A percentile compares a stretch with the other conserved stretches of the same genome.
phyloP scores from a whole-genome alignment of 2,329 filamentous ascomycete genomes.

The Diaporthe eres region DNA sequence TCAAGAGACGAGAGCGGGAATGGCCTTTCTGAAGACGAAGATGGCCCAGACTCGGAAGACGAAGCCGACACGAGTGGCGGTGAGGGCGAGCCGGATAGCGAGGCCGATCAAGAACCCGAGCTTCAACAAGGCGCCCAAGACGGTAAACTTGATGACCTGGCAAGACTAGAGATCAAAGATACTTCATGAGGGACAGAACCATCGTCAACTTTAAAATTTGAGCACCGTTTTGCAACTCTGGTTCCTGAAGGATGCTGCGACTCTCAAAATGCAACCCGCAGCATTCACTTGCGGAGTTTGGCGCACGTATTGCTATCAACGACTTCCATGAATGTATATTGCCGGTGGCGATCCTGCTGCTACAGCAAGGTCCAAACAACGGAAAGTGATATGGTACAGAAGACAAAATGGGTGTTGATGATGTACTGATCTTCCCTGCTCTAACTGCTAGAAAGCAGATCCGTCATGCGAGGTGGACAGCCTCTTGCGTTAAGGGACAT shows the following conservation, averaged over 20 bases:
- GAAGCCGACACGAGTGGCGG: slow-evolving; percentile 47
- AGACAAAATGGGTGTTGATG: slow-evolving; percentile 40
- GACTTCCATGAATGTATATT: slow-evolving; percentile 42
- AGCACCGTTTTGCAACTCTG: not conserved
- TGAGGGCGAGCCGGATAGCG: slow-evolving; percentile 47
- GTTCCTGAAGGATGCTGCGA: not conserved
- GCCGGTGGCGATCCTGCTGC: slow-evolving; percentile 40
- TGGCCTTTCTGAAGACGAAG: slow-evolving; percentile 53
- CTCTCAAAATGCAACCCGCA: not conserved
- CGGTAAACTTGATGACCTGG: slow-evolving; percentile 42
- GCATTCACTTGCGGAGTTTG: not conserved
- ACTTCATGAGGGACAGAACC: slow-evolving; percentile 23
- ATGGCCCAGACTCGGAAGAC: slow-evolving; percentile 49
- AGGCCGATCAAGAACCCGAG: slow-evolving; percentile 18
- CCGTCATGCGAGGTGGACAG: slow-evolving; percentile 39
- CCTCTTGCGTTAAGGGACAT: slow-evolving; percentile 41
- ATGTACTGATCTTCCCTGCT: slow-evolving; percentile 40
- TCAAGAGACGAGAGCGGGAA: slow-evolving; percentile 55
- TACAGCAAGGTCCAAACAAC: slow-evolving; percentile 40
- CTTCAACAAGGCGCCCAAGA: slow-evolving; percentile 16
- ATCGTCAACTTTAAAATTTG: not conserved
- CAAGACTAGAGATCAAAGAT: slow-evolving; percentile 37
- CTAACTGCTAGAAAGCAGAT: slow-evolving; percentile 42
- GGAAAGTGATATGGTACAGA: slow-evolving; percentile 42
- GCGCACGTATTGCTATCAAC: slow-evolving; percentile 36